Percentiles rank a stretch among this genome's conserved stretches.
phyloP scores from a whole-genome alignment of 305 asterid genomes.

The Euphrasia arctica region DNA sequence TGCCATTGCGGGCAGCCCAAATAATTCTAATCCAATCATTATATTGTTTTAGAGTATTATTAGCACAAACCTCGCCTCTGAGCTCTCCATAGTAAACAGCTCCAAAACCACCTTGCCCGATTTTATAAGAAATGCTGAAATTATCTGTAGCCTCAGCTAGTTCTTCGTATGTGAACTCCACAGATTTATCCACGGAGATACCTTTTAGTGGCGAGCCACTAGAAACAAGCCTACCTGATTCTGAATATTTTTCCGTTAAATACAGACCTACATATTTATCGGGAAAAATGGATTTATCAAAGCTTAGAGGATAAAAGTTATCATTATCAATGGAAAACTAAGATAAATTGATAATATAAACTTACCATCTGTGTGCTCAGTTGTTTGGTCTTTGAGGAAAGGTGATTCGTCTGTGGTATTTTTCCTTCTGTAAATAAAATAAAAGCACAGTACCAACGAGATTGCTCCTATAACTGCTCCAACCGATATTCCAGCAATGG shows the following conservation, averaged over 20 bases:
- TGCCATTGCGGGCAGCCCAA: no score
- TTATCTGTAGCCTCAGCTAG: slow-evolving; percentile 59
- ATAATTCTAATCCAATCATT: no score
- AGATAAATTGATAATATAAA: not conserved
- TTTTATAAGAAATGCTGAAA: slow-evolving; percentile 54
- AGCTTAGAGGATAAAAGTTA: no score
- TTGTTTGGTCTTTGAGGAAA: slow-evolving; percentile 26
- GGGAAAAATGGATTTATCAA: not conserved
- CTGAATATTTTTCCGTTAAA: slow-evolving; percentile 33
- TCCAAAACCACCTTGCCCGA: slow-evolving; percentile 93
- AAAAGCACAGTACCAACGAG: slow-evolving; percentile 44
- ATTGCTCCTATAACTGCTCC: slow-evolving; percentile 46
- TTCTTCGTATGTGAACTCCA: slow-evolving; percentile 68
- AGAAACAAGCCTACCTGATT: slow-evolving; percentile 34
- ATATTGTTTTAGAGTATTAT: no score
- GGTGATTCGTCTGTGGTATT: slow-evolving; percentile 30
- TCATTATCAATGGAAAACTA: not conserved
- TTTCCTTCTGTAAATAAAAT: slow-evolving; percentile 40
- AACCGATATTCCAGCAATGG: slow-evolving; percentile 70
- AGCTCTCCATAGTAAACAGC: slow-evolving; percentile 68
- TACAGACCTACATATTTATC: slow-evolving; percentile 25
- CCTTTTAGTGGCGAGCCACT: slow-evolving; percentile 45
- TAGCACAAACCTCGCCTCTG: slow-evolving; percentile 71
- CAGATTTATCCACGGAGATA: slow-evolving; percentile 72
- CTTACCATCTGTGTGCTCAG: slow-evolving; percentile 29